Evolutionary conservation across 2,329 filamentous ascomycete species (phyloP).

Genomic region (Furcasterigmium sp.): DNA sequence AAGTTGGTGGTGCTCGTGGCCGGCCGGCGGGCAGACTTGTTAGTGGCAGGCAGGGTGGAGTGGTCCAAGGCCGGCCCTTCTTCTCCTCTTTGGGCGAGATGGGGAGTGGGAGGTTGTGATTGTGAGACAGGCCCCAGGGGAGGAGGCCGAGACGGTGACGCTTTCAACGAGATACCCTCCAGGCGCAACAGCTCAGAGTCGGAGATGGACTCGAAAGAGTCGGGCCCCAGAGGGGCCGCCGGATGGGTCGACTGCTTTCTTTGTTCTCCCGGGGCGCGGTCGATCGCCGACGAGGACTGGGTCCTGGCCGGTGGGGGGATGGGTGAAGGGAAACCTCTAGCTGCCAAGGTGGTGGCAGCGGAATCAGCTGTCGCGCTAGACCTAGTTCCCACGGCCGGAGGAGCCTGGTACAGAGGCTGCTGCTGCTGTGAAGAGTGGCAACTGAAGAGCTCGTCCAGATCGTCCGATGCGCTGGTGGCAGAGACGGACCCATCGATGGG

Average conservation of each 20-base stretch:
- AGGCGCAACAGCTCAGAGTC: slow-evolving; percentile 42
- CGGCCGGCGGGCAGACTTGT: slow-evolving; percentile 6
- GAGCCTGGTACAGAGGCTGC: neutral
- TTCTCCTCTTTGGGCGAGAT: slow-evolving; percentile 23
- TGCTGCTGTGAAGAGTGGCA: slow-evolving; percentile 8
- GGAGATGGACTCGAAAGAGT: slow-evolving; percentile 31
- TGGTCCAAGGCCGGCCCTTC: slow-evolving; percentile 13
- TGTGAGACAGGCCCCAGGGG: slow-evolving; percentile 16
- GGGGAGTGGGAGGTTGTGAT: slow-evolving; percentile 11
- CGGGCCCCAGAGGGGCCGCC: slow-evolving; percentile 9
- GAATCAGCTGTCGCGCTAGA: slow-evolving; percentile 12
- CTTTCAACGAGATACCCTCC: slow-evolving; percentile 40
- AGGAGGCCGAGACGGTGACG: slow-evolving; percentile 14
- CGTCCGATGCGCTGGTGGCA: slow-evolving; percentile 12
- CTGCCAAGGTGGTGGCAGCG: slow-evolving; percentile 10
- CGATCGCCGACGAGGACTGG: slow-evolving; percentile 12
- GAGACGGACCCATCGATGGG: slow-evolving; percentile 8
- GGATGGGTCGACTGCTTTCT: slow-evolving; percentile 13
- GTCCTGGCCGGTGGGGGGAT: neutral
- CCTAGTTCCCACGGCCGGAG: slow-evolving; percentile 8
- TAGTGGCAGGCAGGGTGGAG: slow-evolving; percentile 19
- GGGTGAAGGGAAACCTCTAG: slow-evolving; percentile 1
- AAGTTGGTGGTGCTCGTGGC: slow-evolving; percentile 21
- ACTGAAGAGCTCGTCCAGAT: slow-evolving; percentile 11
- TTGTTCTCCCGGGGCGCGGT: slow-evolving; percentile 9